Base-by-base conservation (phyloP, 2,329 filamentous ascomycete genomes). In the Daldinia sp. region DNA sequence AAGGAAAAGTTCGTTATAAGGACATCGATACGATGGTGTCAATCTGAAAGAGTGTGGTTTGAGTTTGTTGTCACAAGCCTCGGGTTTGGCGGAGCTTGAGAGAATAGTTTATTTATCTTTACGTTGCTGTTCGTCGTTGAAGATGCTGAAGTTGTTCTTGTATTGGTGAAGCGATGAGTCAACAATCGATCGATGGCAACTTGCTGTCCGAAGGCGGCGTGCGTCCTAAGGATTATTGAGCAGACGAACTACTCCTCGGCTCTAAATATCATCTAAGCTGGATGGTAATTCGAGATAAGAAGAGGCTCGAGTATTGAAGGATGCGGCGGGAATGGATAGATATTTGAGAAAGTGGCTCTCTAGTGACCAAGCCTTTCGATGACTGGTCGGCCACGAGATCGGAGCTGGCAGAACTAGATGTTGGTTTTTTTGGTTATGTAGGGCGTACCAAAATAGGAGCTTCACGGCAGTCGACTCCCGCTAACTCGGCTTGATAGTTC, bases 1-100 rank as follows among this genome's bases (percentile, higher is more conserved):
- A 73, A 75, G 67, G 68, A 70, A 69, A 74, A 69, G 70, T 67
- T 78, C 73, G 77, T 80, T 77, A 79, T 77, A 77, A 78, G 75
- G 76, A 78, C 78, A 81, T 80, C 73, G 75, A 74, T 75, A 74
- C 74, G 73, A 71, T 70, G 64, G 61, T 69, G 49, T 67, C 56
- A 63, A 67, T 50, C 29, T 67, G 68, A 75, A 75, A 73, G 73
- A 75, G 70, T 64, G 73, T 64, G 49, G 45, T 61, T 56, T 67
- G 49, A 29, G 52, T 67, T 67, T 65, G 58, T 64, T 66, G 60
- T 69, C 59, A 63, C 62, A 60, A 66, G 65, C 63, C 37, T 45
- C 25, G 47, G 49, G 13, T 37, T 27, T 25, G 30, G 43, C 32
- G 48, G 65, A 70, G 66, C 67, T 68, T 61, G 65, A 41, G 23